A percentile compares a stretch with the other conserved stretches of the same genome.
These are phyloP conservation scores for Debaryomycetaceae sp. DNA, from an alignment of 1,139 yeast genomes.

Conservation along the genomic window DNA sequence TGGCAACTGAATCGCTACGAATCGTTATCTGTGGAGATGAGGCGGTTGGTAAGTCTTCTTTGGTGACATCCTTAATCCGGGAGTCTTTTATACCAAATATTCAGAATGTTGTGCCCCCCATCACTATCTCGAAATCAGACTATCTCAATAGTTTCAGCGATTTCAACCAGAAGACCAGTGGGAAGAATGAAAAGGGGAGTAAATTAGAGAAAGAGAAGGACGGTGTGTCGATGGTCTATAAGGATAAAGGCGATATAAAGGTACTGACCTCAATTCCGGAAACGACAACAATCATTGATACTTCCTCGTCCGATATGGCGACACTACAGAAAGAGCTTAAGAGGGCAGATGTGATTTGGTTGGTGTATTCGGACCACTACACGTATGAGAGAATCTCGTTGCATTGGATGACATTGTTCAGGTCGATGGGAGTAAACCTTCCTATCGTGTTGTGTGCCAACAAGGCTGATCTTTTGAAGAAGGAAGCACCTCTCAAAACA, in stretches of 20 bases:
- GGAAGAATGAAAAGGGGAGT: conserved; percentile 1
- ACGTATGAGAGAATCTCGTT: conserved; percentile 87
- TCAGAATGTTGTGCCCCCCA: conserved; percentile 76
- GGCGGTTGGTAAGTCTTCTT: conserved; percentile 77
- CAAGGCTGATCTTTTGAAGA: conserved; percentile 52
- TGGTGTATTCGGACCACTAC: conserved; percentile 88
- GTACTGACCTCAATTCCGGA: conserved; percentile 53
- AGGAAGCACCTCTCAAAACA: conserved; percentile 22
- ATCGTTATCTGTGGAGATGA: conserved; percentile 97
- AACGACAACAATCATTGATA: conserved; percentile 74
- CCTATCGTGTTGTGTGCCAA: conserved; percentile 92
- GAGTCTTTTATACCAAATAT: conserved; percentile 73
- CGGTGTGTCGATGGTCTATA: conserved; percentile 3
- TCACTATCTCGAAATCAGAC: conserved; percentile 56
- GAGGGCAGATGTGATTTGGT: conserved; percentile 87
- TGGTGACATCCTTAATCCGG: conserved; percentile 76
- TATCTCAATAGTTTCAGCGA: conserved; percentile 29
- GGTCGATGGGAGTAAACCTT: conserved; percentile 87
- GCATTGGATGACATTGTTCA: conserved; percentile 90
- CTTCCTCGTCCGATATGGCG: conserved; percentile 62
- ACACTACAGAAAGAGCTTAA: conserved; percentile 70
- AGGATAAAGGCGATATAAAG: conserved; percentile 9
- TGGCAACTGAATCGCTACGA: conserved; percentile 54
- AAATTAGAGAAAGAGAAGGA: neutral
- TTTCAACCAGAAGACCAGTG: conserved; percentile 5